Conservation (phyloP, 805 yeast species). For the Kodamaea jinghongensis region DNA sequence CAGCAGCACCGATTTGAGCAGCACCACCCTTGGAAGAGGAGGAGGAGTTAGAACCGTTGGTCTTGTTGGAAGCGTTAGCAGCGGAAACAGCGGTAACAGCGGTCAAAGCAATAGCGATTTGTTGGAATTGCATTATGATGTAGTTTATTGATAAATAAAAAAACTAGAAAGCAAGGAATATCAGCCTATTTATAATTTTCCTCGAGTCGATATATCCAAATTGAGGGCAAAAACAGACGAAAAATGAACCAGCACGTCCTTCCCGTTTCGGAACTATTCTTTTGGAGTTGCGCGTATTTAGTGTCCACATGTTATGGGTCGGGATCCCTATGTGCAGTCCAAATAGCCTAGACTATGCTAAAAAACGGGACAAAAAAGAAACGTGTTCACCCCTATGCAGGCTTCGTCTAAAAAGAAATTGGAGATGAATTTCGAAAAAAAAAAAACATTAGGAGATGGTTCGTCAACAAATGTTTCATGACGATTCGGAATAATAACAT, state of each 20-base stretch:
- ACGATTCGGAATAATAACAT: too few relatives aligned
- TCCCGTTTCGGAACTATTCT: constrained; percentile 1
- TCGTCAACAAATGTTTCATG: too few relatives aligned
- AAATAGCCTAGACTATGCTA: not conserved
- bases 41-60: constrained; percentile 11
- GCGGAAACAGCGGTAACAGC: constrained; percentile 29
- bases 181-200: not conserved
- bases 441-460: not conserved
- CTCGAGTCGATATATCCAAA: not conserved
- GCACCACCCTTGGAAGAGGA: constrained; percentile 19
- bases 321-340: constrained; percentile 1
- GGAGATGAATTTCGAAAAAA: not conserved
- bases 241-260: constrained; percentile 1
- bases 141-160: constrained; percentile 2
- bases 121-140: constrained; percentile 26
- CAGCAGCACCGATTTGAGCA: constrained; percentile 28
- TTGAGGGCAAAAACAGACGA: constrained; percentile 2
- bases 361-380: not conserved
- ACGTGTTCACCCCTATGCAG: constrained; percentile 1
- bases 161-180: not conserved
- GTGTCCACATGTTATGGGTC: not conserved
- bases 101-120: constrained; percentile 27
- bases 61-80: constrained; percentile 19
- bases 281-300: too few relatives aligned
- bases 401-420: not conserved